Evolutionary conservation across 345 rosid genomes (phyloP), one percentile per base, ranked within the genome.

Genomic region (Linum trigynum): DNA sequence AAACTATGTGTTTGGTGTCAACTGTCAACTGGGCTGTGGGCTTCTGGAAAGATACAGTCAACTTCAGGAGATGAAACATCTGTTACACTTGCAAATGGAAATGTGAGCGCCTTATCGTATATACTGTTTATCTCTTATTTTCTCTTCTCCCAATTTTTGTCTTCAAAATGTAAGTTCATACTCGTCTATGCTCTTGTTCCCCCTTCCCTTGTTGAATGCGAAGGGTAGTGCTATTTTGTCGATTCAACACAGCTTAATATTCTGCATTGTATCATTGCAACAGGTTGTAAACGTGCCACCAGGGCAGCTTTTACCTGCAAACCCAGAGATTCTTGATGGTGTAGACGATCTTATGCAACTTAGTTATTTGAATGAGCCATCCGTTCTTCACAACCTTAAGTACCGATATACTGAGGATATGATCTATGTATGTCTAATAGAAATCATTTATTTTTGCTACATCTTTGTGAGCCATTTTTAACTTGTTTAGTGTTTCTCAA

Each of bases 281-380:
- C 75, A 95, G 97, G 90, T 84, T 80, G 84, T 89, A 62, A 76
- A 83, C 75, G 96, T 88, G 69, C 75, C 90, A 3, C 80, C 81
- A 37, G 82, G 72, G 63, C 87, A 89, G 55, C 92, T 95, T 71
- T 83, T 87, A 62, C 99, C 99, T 65, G 90, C 99, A 73, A 95
- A 91, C 77, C 96, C 99, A 4, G 90, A 88, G 75, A 80, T 95
- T 41, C 80, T 95, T 51, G 89, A 84, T 77, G 96, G 92, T 39
- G 92, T 80, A 66, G 91, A 85, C 76, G 90, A 95, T 74, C 96
- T 95, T 70, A 77, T 84, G 70, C 95, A 87, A 73, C 99, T 95
- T 72, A 87, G 91, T 80, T 91, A 85, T 84, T 74, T 95, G 78
- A 95, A 95, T 64, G 99, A 95, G 71, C 99, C 97, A 41, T 86